Conservation (phyloP, 208 protist species). For the Leishmania braziliensis region DNA sequence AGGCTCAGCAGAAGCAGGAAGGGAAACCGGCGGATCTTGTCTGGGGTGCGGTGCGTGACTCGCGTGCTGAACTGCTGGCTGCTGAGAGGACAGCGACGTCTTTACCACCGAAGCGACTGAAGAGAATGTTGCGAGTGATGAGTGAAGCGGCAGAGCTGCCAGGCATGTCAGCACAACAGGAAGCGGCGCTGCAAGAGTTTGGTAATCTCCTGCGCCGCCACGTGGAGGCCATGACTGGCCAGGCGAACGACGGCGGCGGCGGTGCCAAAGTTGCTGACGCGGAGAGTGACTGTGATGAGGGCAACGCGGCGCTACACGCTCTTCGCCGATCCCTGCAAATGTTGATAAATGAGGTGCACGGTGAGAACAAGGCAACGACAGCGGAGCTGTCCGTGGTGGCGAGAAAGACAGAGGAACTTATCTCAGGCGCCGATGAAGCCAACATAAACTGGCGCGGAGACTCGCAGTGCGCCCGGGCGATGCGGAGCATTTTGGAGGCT, state of each 20-base stretch:
- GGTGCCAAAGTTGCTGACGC: not conserved
- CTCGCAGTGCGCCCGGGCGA: slow-evolving; percentile 5
- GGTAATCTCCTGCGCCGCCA: slow-evolving; percentile 12
- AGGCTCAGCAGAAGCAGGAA: not conserved
- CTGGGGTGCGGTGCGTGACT: slow-evolving; percentile 37
- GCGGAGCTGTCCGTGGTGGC: slow-evolving; percentile 19
- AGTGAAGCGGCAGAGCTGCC: slow-evolving; percentile 7
- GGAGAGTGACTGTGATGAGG: not conserved
- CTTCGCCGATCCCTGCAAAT: slow-evolving; percentile 24
- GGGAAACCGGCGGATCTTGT: not conserved
- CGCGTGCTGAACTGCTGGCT: slow-evolving; percentile 34
- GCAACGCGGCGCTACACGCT: slow-evolving; percentile 6
- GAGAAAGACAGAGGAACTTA: slow-evolving; percentile 25
- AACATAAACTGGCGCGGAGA: slow-evolving; percentile 27
- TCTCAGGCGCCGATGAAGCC: slow-evolving; percentile 18
- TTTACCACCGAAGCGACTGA: slow-evolving; percentile 28
- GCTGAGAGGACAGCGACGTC: slow-evolving; percentile 17
- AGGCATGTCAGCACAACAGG: slow-evolving; percentile 7
- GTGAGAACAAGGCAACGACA: not conserved
- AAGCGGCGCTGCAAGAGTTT: slow-evolving; percentile 17
- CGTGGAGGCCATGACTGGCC: not conserved
- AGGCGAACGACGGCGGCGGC: not conserved
- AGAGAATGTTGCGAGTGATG: slow-evolving; percentile 24
- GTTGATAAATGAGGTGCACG: slow-evolving; percentile 14
- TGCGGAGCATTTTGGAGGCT: slow-evolving; percentile 13